phyloP scores from a whole-genome alignment of 2,329 filamentous ascomycete genomes.

The Dendrostoma leiphaemia region DNA sequence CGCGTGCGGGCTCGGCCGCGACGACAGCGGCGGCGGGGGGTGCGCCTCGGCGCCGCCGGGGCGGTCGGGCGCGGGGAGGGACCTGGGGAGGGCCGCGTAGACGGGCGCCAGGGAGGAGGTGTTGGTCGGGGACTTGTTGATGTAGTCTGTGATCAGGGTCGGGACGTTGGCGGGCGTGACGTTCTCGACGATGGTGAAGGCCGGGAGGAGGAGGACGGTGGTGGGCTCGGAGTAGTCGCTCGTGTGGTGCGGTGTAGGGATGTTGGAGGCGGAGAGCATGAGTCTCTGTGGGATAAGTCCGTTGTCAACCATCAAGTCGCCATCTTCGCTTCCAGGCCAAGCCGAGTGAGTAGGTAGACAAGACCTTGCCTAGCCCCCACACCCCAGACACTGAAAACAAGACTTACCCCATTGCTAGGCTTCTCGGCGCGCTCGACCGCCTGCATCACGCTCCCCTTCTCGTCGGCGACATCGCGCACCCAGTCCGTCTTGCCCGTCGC shows the following conservation, averaged over 20 bases:
- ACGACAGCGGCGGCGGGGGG: slow-evolving; percentile 33
- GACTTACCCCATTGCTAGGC: slow-evolving; percentile 67
- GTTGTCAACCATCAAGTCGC: too few species aligned
- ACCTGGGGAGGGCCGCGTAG: slow-evolving; percentile 32
- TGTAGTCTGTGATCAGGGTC: slow-evolving; percentile 66
- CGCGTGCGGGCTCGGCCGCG: slow-evolving; percentile 73
- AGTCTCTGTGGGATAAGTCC: slow-evolving; percentile 65
- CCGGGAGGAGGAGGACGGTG: slow-evolving; percentile 77
- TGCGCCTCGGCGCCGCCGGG: slow-evolving; percentile 29
- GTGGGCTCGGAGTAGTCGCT: slow-evolving; percentile 68
- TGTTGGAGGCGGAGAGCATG: slow-evolving; percentile 91
- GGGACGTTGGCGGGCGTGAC: slow-evolving; percentile 75
- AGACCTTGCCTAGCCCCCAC: too few species aligned
- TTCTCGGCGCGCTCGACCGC: slow-evolving; percentile 59
- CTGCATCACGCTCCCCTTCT: slow-evolving; percentile 82
- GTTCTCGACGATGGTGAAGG: slow-evolving; percentile 79
- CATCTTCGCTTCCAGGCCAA: too few species aligned
- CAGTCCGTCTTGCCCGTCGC: slow-evolving; percentile 96
- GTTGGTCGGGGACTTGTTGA: slow-evolving; percentile 73
- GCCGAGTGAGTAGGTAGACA: too few species aligned
- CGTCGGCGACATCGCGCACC: slow-evolving; percentile 84
- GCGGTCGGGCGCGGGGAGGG: slow-evolving; percentile 26
- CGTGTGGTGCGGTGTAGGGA: slow-evolving; percentile 71
- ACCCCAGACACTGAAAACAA: not conserved
- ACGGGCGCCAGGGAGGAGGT: slow-evolving; percentile 54